These are phyloP conservation scores for Penicillium bialowiezense DNA, from an alignment of 495 filamentous ascomycete genomes.

Conservation along the genomic window DNA sequence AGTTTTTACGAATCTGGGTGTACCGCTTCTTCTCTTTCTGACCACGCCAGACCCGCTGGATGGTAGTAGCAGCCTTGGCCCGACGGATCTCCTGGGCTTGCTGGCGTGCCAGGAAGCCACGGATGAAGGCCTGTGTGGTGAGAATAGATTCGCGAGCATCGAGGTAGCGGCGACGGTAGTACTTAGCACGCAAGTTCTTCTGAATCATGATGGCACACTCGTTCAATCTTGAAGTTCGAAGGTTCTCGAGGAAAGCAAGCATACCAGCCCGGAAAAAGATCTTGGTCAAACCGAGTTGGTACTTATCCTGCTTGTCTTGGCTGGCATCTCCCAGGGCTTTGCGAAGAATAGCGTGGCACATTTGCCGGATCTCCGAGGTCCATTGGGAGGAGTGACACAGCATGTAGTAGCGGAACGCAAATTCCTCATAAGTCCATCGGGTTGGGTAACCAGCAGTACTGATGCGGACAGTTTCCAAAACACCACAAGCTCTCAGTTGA, in stretches of 20 bases:
- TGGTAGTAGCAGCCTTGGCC: slow-evolving; percentile 84
- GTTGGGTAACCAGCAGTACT: slow-evolving; percentile 98
- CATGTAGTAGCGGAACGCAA: slow-evolving; percentile 98
- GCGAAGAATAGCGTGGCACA: slow-evolving; percentile 87
- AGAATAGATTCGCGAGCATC: slow-evolving; percentile 80
- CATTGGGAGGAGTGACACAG: slow-evolving; percentile 85
- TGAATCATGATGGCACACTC: slow-evolving; percentile 98
- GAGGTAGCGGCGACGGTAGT: slow-evolving; percentile 89
- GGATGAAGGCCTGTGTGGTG: slow-evolving; percentile 67
- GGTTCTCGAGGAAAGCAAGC: slow-evolving; percentile 95
- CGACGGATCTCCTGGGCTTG: slow-evolving; percentile 77
- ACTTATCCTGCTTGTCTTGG: slow-evolving; percentile 84
- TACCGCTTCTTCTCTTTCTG: slow-evolving; percentile 80
- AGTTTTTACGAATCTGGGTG: slow-evolving; percentile 69
- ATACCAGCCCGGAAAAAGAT: slow-evolving; percentile 99
- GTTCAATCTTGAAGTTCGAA: slow-evolving; percentile 84
- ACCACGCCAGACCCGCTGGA: slow-evolving; percentile 93
- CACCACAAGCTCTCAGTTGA: slow-evolving; percentile 96
- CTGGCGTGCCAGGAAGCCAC: slow-evolving; percentile 74
- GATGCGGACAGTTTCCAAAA: slow-evolving; percentile 96
- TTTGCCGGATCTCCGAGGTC: slow-evolving; percentile 89
- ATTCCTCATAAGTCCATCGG: slow-evolving; percentile 98
- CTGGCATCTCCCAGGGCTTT: slow-evolving; percentile 82
- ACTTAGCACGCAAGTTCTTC: slow-evolving; percentile 95
- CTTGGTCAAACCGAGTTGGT: slow-evolving; percentile 94